Base-by-base conservation (phyloP, 106 monocot genomes). In the Amphibolis antarctica region DNA sequence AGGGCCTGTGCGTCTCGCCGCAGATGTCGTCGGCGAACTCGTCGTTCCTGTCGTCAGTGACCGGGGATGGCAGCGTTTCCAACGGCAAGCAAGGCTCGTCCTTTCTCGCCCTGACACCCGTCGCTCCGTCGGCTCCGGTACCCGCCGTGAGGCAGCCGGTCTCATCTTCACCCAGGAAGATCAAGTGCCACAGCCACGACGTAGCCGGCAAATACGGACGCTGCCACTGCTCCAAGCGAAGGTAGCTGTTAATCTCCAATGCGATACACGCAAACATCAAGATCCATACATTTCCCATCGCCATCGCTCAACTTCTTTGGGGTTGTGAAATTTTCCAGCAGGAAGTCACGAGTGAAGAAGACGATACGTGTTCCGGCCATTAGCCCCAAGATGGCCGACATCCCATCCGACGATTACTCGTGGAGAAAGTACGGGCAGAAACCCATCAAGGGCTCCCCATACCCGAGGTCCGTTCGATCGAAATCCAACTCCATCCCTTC, bases 401-500 rank as follows among this genome's bases (percentile, higher is more conserved):
- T 78, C 52, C 77, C 77, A 17, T 29, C 77, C 48, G 77, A 78
- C 55, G 72, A 78, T 29, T 68, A 67, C 62, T 78, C 77, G 59
- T 72, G 77, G 77, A 72, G 77, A 43, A 78, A 78, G 55, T 77
- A 77, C 71, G 77, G 77, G 4, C 77, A 77, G 66, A 77, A 77
- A 22, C 71, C 77, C n/a, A 77, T 72, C 67, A 78, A 78, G 62
- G 77, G 77, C 1, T 77, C 77, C 15, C 77, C 77, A 4, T 71
- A 71, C 31, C 77, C 77, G 1, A 55, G 71, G 77, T 66, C 15
- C 3, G 30, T 51, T 20, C 28, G n/a, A 5, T 52, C 22, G 6
- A 26, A 47, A 24, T 18, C 47, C 47, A 14, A 6, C 1, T 62
- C 7, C 57, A 17, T 20, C 10, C 10, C 17, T 50, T 25, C 14